Percentiles rank a stretch among this genome's conserved stretches.
Evolutionary conservation across 139 green algal species (phyloP).

Genomic region (Haematococcus lacustris): DNA sequence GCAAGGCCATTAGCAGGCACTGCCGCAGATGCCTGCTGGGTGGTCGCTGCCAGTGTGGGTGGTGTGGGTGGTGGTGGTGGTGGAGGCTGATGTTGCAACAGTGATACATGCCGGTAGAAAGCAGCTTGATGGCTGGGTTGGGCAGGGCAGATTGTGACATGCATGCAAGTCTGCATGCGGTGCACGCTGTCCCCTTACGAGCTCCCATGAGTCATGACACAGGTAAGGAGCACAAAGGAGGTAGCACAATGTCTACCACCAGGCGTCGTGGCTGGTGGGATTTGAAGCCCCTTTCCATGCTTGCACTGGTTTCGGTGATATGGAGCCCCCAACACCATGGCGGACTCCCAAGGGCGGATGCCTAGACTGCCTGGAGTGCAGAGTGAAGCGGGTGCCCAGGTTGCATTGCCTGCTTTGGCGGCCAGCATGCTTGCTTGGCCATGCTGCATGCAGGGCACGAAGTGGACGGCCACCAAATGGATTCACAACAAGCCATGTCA

Average conservation of each 20-base stretch:
- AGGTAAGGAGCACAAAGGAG: no score
- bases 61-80: no score
- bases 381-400: neutral
- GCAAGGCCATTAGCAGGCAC: neutral
- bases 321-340: neutral
- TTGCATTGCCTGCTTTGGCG: neutral
- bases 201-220: no score
- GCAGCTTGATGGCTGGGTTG: neutral
- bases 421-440: slow-evolving; percentile 20
- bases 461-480: slow-evolving; percentile 67
- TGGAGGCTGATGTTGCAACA: neutral
- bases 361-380: neutral
- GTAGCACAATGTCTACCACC: no score
- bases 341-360: neutral
- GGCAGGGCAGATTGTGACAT: neutral
- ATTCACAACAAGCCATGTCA: slow-evolving; percentile 33
- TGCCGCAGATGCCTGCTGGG: neutral
- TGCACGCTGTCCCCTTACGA: neutral
- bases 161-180: neutral
- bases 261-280: neutral
- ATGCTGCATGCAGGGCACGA: slow-evolving; percentile 37
- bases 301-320: neutral
- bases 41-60: no score
- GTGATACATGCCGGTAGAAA: neutral
- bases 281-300: neutral